Percentiles rank a stretch among this genome's conserved stretches.
These are phyloP conservation scores for Xanthoconium purpureum DNA, from an alignment of 768 basidiomycete species.

Conservation along the genomic window DNA sequence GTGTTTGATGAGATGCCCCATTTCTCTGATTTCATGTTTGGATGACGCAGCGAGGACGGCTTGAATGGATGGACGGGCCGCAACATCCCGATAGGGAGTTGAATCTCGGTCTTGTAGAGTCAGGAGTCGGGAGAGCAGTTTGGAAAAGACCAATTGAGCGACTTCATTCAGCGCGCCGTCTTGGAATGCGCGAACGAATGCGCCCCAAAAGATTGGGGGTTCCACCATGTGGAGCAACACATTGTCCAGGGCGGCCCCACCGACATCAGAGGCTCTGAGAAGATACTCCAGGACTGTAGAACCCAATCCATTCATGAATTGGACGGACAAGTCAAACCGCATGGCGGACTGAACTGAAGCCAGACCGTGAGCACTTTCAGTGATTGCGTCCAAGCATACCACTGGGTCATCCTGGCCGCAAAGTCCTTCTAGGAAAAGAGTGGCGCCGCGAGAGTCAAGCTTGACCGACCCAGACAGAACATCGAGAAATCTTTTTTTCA, in stretches of 20 bases:
- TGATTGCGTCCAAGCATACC: constrained; percentile 38
- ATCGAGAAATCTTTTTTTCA: constrained; percentile 35
- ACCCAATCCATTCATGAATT: constrained; percentile 44
- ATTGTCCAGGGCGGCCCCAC: constrained; percentile 40
- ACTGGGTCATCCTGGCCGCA: constrained; percentile 39
- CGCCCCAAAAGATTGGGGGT: constrained; percentile 50
- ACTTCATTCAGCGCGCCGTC: constrained; percentile 29
- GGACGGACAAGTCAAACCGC: constrained; percentile 33
- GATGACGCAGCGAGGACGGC: constrained; percentile 23
- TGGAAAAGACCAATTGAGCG: constrained; percentile 42
- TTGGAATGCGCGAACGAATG: constrained; percentile 34
- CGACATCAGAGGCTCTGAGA: constrained; percentile 36
- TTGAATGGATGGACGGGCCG: constrained; percentile 29
- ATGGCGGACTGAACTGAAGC: constrained; percentile 40
- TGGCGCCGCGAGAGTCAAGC: constrained; percentile 21
- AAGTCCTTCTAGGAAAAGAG: constrained; percentile 46
- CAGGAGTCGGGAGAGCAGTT: constrained; percentile 47
- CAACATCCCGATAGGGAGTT: constrained; percentile 37
- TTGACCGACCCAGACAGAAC: constrained; percentile 29
- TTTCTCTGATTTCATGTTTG: constrained; percentile 25
- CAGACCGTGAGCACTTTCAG: constrained; percentile 37
- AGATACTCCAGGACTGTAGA: constrained; percentile 39
- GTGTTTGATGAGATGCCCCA: constrained; percentile 42
- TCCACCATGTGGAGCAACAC: constrained; percentile 44
- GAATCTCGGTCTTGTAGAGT: constrained; percentile 34